These are phyloP conservation scores for Russula compacta DNA, from an alignment of 768 basidiomycete species.

Conservation along the genomic window DNA sequence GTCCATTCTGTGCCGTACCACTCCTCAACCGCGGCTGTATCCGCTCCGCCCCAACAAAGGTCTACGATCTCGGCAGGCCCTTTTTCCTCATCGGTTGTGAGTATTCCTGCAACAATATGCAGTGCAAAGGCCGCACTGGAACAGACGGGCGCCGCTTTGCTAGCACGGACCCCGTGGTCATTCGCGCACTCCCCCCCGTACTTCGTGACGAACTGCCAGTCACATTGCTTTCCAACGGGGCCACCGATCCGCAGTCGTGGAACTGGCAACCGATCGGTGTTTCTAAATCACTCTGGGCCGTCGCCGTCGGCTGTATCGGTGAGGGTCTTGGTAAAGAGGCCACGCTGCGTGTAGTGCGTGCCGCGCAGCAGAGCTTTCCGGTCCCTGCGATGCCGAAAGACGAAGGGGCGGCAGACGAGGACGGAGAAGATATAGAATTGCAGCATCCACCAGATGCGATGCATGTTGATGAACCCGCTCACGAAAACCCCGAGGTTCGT, in stretches of 20 bases:
- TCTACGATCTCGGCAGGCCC: conserved; percentile 70
- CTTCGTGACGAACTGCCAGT: conserved; percentile 72
- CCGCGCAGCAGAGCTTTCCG: conserved; percentile 47
- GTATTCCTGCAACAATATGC: conserved; percentile 51
- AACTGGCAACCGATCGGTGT: conserved; percentile 73
- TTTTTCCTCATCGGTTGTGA: conserved; percentile 84
- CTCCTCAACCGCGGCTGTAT: conserved; percentile 65
- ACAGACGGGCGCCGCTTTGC: conserved; percentile 58
- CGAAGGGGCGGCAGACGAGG: conserved; percentile 6
- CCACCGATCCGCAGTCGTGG: conserved; percentile 46
- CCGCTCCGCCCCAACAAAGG: conserved; percentile 62
- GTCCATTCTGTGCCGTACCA: conserved; percentile 52
- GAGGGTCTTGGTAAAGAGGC: conserved; percentile 53
- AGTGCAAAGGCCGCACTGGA: conserved; percentile 36
- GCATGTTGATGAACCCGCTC: conserved; percentile 16
- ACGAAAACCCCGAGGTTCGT: conserved; percentile 12
- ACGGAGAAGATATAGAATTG: conserved; percentile 22
- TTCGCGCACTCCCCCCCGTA: conserved; percentile 57
- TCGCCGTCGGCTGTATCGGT: conserved; percentile 51
- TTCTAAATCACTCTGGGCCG: conserved; percentile 61
- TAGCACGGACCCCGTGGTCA: conserved; percentile 62
- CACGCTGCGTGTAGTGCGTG: conserved; percentile 48
- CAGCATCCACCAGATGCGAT: conserved; percentile 14
- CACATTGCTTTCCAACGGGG: conserved; percentile 44
- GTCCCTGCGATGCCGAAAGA: background rate